Evolutionary conservation across 805 yeast species (phyloP).

Genomic region (Hyphopichia homilentoma): DNA sequence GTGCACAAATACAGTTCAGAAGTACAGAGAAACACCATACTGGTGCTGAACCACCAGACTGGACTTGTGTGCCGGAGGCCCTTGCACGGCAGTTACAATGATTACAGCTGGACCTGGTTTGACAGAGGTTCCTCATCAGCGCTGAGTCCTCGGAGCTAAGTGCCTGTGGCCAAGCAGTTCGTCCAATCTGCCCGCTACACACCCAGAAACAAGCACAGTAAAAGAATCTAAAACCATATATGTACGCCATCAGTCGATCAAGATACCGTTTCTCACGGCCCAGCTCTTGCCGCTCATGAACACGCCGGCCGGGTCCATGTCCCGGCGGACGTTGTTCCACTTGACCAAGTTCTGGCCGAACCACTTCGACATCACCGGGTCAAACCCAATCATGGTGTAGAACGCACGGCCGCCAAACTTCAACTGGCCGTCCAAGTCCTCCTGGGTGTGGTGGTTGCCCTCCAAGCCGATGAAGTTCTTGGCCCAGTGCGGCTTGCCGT

Average conservation of each 20-base stretch:
- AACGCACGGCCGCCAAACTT: constrained; percentile 43
- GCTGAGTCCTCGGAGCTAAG: too few species aligned
- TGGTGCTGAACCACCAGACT: too few species aligned
- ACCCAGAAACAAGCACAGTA: too few species aligned
- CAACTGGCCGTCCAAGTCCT: constrained; percentile 38
- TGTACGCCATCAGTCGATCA: constrained; percentile 26
- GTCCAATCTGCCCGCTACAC: too few species aligned
- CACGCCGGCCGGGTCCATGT: constrained; percentile 77
- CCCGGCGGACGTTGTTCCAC: constrained; percentile 61
- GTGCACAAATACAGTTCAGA: too few species aligned
- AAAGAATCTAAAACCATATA: too few species aligned
- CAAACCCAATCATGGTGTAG: constrained; percentile 79
- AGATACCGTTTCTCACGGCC: constrained; percentile 77
- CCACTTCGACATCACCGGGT: constrained; percentile 68
- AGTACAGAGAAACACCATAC: too few species aligned
- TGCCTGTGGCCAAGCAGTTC: too few species aligned
- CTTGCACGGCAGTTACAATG: too few species aligned
- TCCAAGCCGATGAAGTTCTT: constrained; percentile 76
- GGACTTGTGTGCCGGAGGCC: too few species aligned
- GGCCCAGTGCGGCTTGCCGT: constrained; percentile 99
- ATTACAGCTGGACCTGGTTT: too few species aligned
- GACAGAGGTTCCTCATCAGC: too few species aligned
- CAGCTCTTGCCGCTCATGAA: constrained; percentile 76
- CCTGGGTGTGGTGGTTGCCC: constrained; percentile 30
- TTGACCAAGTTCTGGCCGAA: constrained; percentile 64